These are phyloP conservation scores for Triticum urartu DNA, from an alignment of 176 grass and related monocot species.

Conservation along the genomic window DNA sequence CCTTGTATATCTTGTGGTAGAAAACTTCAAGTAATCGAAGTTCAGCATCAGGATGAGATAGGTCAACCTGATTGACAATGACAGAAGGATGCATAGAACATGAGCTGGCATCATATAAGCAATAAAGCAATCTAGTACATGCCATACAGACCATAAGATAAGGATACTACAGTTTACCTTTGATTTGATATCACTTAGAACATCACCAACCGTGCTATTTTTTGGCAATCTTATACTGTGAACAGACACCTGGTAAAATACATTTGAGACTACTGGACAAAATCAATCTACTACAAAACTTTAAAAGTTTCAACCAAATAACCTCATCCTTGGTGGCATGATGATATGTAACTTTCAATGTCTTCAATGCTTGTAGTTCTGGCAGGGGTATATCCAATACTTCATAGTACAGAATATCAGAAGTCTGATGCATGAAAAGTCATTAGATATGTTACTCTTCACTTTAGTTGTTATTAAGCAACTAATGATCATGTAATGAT, in stretches of 20 bases:
- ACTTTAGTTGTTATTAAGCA: background rate
- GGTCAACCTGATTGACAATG: constrained; percentile 63
- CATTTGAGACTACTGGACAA: background rate
- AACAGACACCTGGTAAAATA: constrained; percentile 73
- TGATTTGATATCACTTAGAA: constrained; percentile 78
- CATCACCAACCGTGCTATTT: constrained; percentile 92
- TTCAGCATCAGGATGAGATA: constrained; percentile 77
- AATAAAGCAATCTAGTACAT: background rate
- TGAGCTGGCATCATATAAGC: constrained; percentile 6
- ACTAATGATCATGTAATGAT: constrained; percentile 11
- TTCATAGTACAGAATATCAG: constrained; percentile 99
- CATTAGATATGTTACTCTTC: constrained; percentile 30
- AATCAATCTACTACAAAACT: background rate
- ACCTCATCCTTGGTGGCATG: constrained; percentile 93
- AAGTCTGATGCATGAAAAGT: constrained; percentile 64
- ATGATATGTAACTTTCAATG: constrained; percentile 93
- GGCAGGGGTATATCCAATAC: constrained; percentile 96
- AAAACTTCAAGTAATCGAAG: constrained; percentile 97
- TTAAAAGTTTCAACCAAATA: constrained; percentile 18
- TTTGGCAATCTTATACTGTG: constrained; percentile 95
- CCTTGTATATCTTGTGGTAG: constrained; percentile 99
- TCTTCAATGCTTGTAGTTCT: constrained; percentile 96
- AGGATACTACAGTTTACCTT: constrained; percentile 56
- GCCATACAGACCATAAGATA: constrained; percentile 15
- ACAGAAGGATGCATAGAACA: constrained; percentile 20